Evolutionary conservation across 495 filamentous ascomycete genomes (phyloP).

Genomic region (Zalerion maritima): DNA sequence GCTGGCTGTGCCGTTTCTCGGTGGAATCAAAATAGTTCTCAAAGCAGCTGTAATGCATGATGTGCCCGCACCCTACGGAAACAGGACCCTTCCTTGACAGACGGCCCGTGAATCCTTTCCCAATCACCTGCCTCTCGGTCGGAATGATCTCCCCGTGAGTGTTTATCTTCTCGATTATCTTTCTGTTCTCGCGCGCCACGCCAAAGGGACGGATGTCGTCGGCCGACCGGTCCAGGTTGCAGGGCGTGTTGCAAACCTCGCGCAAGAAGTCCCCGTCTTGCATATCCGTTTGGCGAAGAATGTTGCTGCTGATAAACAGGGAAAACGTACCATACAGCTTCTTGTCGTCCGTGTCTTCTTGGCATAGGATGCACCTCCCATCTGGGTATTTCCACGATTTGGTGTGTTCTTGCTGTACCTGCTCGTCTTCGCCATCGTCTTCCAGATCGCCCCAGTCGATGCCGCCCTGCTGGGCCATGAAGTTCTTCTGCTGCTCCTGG

Average conservation of each 20-base stretch:
- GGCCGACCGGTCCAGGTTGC: constrained; percentile 68
- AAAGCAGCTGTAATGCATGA: constrained; percentile 97
- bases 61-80: constrained; percentile 84
- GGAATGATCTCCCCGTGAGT: constrained; percentile 53
- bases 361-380: constrained; percentile 89
- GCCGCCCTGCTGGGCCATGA: constrained; percentile 69
- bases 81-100: constrained; percentile 63
- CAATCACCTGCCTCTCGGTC: constrained; percentile 65
- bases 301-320: constrained; percentile 71
- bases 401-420: constrained; percentile 42
- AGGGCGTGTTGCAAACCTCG: constrained; percentile 64
- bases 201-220: constrained; percentile 77
- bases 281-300: constrained; percentile 74
- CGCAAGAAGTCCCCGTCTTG: constrained; percentile 69
- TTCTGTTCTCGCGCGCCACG: constrained; percentile 71
- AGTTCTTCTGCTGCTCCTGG: constrained; percentile 89
- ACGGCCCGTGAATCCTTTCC: constrained; percentile 68
- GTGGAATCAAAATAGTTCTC: constrained; percentile 78
- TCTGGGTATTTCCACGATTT: constrained; percentile 76
- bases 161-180: constrained; percentile 58
- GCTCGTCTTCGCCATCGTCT: constrained; percentile 49
- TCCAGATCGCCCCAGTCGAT: constrained; percentile 73
- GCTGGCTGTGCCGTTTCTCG: constrained; percentile 65
- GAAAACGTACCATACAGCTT: constrained; percentile 86
- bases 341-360: constrained; percentile 85